Evolutionary conservation across 345 rosid genomes (phyloP).

Genomic region (Arabidopsis thaliana): DNA sequence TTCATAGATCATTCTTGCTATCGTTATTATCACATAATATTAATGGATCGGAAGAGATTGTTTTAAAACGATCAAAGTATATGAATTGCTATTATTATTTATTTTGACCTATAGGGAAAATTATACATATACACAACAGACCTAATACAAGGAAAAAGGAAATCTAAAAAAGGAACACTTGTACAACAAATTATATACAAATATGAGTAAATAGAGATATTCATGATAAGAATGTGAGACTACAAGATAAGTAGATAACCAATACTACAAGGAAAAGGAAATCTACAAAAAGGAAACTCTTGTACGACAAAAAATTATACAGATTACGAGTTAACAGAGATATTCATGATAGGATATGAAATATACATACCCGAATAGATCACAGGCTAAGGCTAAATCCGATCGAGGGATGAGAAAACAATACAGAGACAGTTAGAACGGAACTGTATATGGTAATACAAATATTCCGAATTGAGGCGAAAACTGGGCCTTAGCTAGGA

Average conservation of each 20-base stretch:
- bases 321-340: background rate
- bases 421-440: slow-evolving; percentile 40
- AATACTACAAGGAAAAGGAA: background rate
- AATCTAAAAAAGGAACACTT: background rate
- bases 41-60: background rate
- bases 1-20: background rate
- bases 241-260: too few species aligned
- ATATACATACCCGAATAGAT: background rate
- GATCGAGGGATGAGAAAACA: background rate
- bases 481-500: slow-evolving; percentile 45
- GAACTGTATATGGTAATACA: slow-evolving; percentile 63
- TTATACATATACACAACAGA: background rate
- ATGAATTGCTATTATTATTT: background rate
- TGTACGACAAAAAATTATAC: background rate
- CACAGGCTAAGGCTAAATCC: background rate
- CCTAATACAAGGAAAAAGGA: background rate
- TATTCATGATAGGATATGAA: too few species aligned
- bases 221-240: too few species aligned
- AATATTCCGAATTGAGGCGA: slow-evolving; percentile 49
- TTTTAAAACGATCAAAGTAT: background rate
- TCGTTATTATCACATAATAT: background rate
- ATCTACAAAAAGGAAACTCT: background rate
- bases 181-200: background rate
- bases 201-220: background rate
- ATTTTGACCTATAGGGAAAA: background rate